These are phyloP conservation scores for Phytophthora pistaciae DNA, from an alignment of 352 stramenopile genomes.

Conservation along the genomic window DNA sequence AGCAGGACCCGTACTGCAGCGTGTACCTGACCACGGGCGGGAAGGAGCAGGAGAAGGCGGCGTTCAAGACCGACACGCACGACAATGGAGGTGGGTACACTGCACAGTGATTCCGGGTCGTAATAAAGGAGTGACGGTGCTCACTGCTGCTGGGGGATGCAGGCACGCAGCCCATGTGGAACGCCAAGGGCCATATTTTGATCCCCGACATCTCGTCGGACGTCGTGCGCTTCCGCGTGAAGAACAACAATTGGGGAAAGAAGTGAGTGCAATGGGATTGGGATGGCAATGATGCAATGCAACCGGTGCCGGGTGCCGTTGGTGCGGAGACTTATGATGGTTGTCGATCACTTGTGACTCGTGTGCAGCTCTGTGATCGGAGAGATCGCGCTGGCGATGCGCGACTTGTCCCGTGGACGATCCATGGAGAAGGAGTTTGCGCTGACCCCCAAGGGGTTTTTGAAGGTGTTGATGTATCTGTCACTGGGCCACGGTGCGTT, in stretches of 20 bases:
- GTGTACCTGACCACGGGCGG: slow-evolving; percentile 67
- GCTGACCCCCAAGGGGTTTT: slow-evolving; percentile 71
- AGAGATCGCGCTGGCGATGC: slow-evolving; percentile 72
- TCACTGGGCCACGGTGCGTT: slow-evolving; percentile 69
- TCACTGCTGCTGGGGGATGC: slow-evolving; percentile 7
- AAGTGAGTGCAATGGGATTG: slow-evolving; percentile 47
- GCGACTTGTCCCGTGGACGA: slow-evolving; percentile 73
- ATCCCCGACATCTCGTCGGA: slow-evolving; percentile 75
- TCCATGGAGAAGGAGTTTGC: slow-evolving; percentile 87
- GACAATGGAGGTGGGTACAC: slow-evolving; percentile 65
- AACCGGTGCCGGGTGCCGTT: background rate
- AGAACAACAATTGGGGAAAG: slow-evolving; percentile 86
- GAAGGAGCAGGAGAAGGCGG: slow-evolving; percentile 55
- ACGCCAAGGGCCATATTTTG: slow-evolving; percentile 78
- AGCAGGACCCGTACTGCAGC: slow-evolving; percentile 80
- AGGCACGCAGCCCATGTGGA: slow-evolving; percentile 76
- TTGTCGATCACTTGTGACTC: background rate
- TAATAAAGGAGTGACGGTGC: background rate
- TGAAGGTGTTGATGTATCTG: slow-evolving; percentile 77
- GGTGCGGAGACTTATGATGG: background rate
- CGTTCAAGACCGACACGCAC: slow-evolving; percentile 79
- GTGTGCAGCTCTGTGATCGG: slow-evolving; percentile 69
- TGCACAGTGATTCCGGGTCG: slow-evolving; percentile 3
- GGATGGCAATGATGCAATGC: background rate
- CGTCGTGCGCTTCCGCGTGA: slow-evolving; percentile 72